Conservation (phyloP, 2,329 filamentous ascomycete species). For the Aspergillus fijiensis region DNA sequence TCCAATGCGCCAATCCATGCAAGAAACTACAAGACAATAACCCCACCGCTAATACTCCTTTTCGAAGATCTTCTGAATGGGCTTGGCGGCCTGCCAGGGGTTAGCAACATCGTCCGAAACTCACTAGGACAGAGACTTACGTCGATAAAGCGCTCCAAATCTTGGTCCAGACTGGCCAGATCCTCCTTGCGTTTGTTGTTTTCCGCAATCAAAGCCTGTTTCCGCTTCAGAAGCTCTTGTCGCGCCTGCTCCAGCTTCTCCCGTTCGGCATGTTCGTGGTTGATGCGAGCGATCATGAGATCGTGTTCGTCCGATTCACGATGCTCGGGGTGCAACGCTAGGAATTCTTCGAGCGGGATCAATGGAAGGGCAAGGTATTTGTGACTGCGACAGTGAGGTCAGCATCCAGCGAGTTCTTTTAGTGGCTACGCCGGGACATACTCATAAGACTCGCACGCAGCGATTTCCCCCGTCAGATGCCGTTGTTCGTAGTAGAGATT, state of each 20-base stretch:
- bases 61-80: slow-evolving; percentile 81
- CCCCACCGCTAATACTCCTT: slow-evolving; percentile 56
- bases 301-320: slow-evolving; percentile 71
- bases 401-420: neutral
- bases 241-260: slow-evolving; percentile 82
- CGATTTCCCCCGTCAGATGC: slow-evolving; percentile 85
- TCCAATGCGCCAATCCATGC: slow-evolving; percentile 13
- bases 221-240: slow-evolving; percentile 71
- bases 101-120: slow-evolving; percentile 15
- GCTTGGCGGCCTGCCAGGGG: slow-evolving; percentile 69
- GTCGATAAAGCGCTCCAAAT: slow-evolving; percentile 91
- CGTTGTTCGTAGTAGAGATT: slow-evolving; percentile 96
- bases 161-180: slow-evolving; percentile 83
- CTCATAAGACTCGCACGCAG: slow-evolving; percentile 88
- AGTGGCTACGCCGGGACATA: slow-evolving; percentile 49
- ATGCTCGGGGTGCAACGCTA: slow-evolving; percentile 72
- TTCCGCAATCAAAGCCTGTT: slow-evolving; percentile 66
- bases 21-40: slow-evolving; percentile 9
- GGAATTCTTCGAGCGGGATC: slow-evolving; percentile 78
- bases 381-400: slow-evolving; percentile 50
- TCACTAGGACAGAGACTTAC: slow-evolving; percentile 49
- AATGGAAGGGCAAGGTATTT: slow-evolving; percentile 84
- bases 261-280: slow-evolving; percentile 82
- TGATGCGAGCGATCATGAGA: slow-evolving; percentile 85
- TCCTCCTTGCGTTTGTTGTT: slow-evolving; percentile 95